Percentiles rank a stretch among this genome's conserved stretches.
Conservation (phyloP, 2,329 filamentous ascomycete genomes). For the Aschersonia sp. region DNA sequence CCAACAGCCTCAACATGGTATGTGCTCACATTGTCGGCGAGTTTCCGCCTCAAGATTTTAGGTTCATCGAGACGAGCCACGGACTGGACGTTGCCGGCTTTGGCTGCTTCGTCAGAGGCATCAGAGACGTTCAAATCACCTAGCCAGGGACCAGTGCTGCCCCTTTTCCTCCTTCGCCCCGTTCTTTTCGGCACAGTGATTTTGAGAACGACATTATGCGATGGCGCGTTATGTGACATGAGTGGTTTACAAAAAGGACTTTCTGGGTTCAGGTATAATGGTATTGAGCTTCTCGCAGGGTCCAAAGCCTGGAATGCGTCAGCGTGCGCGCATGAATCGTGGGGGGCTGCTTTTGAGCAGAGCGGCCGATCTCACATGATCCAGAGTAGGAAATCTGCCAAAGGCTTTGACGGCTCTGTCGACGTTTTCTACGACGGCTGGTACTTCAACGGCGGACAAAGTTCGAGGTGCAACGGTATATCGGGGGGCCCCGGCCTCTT, state of each 20-base stretch:
- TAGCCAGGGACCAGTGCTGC: slow-evolving; percentile 52
- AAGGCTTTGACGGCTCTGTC: slow-evolving; percentile 27
- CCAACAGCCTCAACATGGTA: slow-evolving; percentile 61
- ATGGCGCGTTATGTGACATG: slow-evolving; percentile 58
- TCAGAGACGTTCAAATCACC: slow-evolving; percentile 22
- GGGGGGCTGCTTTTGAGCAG: background rate
- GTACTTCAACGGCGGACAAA: slow-evolving; percentile 26
- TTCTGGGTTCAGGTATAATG: slow-evolving; percentile 65
- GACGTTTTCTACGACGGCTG: slow-evolving; percentile 27
- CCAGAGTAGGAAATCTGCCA: slow-evolving; percentile 21
- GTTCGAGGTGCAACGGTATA: slow-evolving; percentile 19
- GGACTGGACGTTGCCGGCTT: slow-evolving; percentile 20
- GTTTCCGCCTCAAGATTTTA: slow-evolving; percentile 39
- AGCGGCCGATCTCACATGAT: slow-evolving; percentile 18
- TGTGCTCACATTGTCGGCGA: slow-evolving; percentile 54
- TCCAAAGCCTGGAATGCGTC: slow-evolving; percentile 28
- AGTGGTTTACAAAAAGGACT: slow-evolving; percentile 69
- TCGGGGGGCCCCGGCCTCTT: slow-evolving; percentile 14
- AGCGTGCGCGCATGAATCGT: too few relatives aligned
- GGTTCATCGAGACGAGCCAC: slow-evolving; percentile 37
- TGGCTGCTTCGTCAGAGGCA: background rate
- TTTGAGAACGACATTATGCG: slow-evolving; percentile 76
- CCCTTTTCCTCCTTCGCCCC: slow-evolving; percentile 71
- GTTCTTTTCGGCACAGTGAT: slow-evolving; percentile 78
- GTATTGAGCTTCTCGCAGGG: slow-evolving; percentile 35